Base-by-base conservation (phyloP, 1,284 basidiomycete genomes). In the Cystobasidium sp. region DNA sequence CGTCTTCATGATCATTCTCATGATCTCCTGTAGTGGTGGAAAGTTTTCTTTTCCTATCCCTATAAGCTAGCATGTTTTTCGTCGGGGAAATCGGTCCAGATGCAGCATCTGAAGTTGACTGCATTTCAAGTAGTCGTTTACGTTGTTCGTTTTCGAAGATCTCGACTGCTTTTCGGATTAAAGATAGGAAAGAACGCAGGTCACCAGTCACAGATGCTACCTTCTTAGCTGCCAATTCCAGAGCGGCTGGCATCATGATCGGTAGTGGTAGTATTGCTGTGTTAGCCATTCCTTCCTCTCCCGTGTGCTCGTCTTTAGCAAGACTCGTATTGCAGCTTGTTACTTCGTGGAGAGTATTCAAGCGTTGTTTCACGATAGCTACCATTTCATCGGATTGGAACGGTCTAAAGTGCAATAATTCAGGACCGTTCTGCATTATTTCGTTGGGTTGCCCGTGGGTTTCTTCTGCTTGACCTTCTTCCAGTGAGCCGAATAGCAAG, bases 181-280 rank as follows among this genome's bases (percentile, higher is more conserved):
- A 79, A 61, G 82, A 81, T 58, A 84, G 79, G 53, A 83, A 82
- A 47, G 81, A 81, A 39, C 83, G 78, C 16, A 84, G 71, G 75
- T 84, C 84, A 16, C 84, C 83, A 0, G 83, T 82, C 0, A 79
- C 80, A 3, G 81, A 77, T 16, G 83, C 82, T 53, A 84, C 80
- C 76, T 82, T 83, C 68, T 81, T 82, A 1, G 83, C 78, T n/a
- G 81, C 80, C 20, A 84, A 77, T 52, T 83, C 80, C 41, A 84
- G 80, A 0, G 83, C 83, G 1, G 82, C 77, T 12, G 78, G 78
- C 46, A 79, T 78, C 68, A 84, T 79, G 46, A 84, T 76, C 5
- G 81, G 79, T 7, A 82, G 75, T 20, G 75, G n/a, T 18, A 68
- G 56, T 12, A 14, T n/a, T n/a, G 39, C 20, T 31, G 66, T 20